phyloP scores from a whole-genome alignment of 306 rosid species.

The Potentilla sterilis region DNA sequence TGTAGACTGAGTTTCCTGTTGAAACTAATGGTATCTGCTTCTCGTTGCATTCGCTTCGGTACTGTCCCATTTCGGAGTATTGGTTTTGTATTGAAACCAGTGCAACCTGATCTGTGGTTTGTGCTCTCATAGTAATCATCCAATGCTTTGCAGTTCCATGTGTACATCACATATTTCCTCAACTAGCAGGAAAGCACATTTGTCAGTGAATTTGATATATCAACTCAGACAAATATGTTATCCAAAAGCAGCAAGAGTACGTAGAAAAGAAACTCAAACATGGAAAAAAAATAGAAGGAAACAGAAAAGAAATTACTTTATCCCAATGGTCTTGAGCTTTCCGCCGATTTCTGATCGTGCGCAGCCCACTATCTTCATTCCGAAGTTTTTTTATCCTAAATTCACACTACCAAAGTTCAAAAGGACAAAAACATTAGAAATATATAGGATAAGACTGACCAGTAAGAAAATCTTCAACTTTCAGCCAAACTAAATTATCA shows the following conservation, averaged over 20 bases:
- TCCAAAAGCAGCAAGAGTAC: slow-evolving; percentile 6
- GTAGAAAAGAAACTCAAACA: slow-evolving; percentile 10
- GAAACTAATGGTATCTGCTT: slow-evolving; percentile 35
- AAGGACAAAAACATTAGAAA: background rate
- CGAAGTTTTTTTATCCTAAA: slow-evolving; percentile 78
- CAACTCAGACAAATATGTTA: background rate
- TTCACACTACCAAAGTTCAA: slow-evolving; percentile 57
- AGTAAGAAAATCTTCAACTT: background rate
- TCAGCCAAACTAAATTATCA: background rate
- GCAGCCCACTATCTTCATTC: slow-evolving; percentile 68
- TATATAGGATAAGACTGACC: background rate
- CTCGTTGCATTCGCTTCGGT: slow-evolving; percentile 43
- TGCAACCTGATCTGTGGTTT: slow-evolving; percentile 41
- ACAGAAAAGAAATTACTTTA: slow-evolving; percentile 56
- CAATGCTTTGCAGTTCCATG: slow-evolving; percentile 57
- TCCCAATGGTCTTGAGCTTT: slow-evolving; percentile 87
- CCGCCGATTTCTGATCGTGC: slow-evolving; percentile 61
- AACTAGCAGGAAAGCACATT: slow-evolving; percentile 46
- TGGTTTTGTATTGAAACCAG: slow-evolving; percentile 43
- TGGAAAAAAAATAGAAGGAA: slow-evolving; percentile 17
- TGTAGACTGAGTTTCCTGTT: slow-evolving; percentile 41
- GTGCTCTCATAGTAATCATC: slow-evolving; percentile 33
- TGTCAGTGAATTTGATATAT: slow-evolving; percentile 16
- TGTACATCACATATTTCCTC: slow-evolving; percentile 92
- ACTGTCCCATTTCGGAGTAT: slow-evolving; percentile 41